Conservation (phyloP, 176 grass and related monocot species). For the Typha latifolia region DNA sequence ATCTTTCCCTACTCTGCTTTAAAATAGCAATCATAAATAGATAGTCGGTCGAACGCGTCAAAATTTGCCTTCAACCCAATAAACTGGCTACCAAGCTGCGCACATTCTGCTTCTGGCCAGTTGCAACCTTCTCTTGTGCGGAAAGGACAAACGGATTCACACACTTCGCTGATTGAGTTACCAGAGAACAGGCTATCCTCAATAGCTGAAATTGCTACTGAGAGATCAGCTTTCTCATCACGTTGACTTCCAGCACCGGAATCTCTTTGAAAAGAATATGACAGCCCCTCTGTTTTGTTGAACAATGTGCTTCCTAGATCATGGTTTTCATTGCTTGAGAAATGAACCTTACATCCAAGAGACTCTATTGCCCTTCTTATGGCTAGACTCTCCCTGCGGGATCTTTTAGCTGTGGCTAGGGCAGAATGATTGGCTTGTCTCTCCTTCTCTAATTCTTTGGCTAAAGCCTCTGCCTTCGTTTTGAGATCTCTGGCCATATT, state of each 20-base stretch:
- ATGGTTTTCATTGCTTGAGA: constrained; percentile 31
- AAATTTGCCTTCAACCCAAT: constrained; percentile 92
- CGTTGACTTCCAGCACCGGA: constrained; percentile 18
- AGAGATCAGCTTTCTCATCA: constrained; percentile 44
- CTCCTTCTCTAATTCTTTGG: constrained; percentile 52
- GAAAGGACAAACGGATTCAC: constrained; percentile 73
- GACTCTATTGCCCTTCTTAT: constrained; percentile 76
- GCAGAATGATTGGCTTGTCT: constrained; percentile 38
- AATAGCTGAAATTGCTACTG: constrained; percentile 69
- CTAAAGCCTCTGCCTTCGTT: constrained; percentile 45
- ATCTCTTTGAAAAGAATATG: constrained; percentile 31
- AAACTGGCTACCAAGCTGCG: constrained; percentile 86
- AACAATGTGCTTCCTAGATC: constrained; percentile 14
- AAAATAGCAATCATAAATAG: constrained; percentile 81
- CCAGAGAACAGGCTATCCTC: constrained; percentile 55
- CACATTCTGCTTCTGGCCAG: constrained; percentile 77
- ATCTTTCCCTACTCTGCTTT: constrained; percentile 40
- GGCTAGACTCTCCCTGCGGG: constrained; percentile 48
- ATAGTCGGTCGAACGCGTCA: constrained; percentile 79
- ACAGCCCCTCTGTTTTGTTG: constrained; percentile 34
- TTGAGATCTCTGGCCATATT: constrained; percentile 50
- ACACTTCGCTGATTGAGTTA: constrained; percentile 35
- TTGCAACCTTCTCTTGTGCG: constrained; percentile 70
- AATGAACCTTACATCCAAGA: constrained; percentile 70
- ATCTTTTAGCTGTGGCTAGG: constrained; percentile 44